Evolutionary conservation across 108 stramenopile species (phyloP).

Genomic region (Skeletonema tropicum): DNA sequence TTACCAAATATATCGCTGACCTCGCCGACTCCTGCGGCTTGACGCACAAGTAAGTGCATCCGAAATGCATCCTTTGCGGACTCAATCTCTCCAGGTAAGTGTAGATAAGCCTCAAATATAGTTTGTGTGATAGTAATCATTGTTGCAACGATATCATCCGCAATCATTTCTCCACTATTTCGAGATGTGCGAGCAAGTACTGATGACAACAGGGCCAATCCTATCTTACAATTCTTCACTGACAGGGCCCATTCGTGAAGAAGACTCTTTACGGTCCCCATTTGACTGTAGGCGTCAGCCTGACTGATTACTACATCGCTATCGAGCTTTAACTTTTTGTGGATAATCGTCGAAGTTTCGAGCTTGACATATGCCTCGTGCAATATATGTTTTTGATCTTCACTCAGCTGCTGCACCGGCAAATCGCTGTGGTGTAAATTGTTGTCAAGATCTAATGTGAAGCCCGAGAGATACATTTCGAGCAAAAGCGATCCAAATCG

Average conservation of each 20-base stretch:
- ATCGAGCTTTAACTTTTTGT: not conserved
- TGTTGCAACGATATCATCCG: not conserved
- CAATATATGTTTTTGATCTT: conserved; percentile 7
- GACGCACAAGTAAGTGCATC: not conserved
- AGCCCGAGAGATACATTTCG: conserved; percentile 10
- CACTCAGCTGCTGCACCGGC: conserved; percentile 2
- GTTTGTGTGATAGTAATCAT: conserved; percentile 5
- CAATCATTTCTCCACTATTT: not conserved
- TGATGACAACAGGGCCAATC: not conserved
- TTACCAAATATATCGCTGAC: not conserved
- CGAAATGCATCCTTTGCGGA: conserved; percentile 13
- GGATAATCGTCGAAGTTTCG: not conserved
- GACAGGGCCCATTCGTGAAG: not conserved
- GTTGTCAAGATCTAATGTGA: conserved; percentile 1
- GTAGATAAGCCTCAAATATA: conserved; percentile 3
- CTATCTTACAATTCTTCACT: not conserved
- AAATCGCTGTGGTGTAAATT: conserved; percentile 1
- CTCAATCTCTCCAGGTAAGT: not conserved
- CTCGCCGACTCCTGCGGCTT: not conserved
- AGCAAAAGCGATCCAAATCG: conserved; percentile 12
- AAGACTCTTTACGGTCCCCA: not conserved
- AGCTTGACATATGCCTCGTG: not conserved
- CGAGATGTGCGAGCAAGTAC: not conserved
- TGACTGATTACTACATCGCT: not conserved
- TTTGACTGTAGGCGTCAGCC: not conserved